Percentiles rank a stretch among this genome's conserved stretches.
phyloP scores from a whole-genome alignment of 2,329 filamentous ascomycete species.

The Talaromyces sp. region DNA sequence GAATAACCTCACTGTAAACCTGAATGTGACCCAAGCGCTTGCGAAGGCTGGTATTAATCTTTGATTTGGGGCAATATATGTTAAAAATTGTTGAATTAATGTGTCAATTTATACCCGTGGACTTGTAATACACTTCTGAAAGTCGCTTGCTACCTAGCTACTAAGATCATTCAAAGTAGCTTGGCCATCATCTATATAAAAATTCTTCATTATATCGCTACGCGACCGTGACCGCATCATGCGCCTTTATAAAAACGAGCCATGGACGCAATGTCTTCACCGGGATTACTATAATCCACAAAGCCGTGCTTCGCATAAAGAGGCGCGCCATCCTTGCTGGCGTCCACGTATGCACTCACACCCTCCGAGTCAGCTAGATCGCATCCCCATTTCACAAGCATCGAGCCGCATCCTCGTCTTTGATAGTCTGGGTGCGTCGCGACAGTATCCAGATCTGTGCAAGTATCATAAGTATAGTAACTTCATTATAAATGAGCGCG shows the following conservation, averaged over 20 bases:
- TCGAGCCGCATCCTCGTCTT: slow-evolving; percentile 40
- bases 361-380: slow-evolving; percentile 38
- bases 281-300: slow-evolving; percentile 29
- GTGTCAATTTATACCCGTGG: no score
- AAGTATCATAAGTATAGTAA: not conserved
- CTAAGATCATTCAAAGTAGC: no score
- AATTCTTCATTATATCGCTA: no score
- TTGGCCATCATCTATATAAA: no score
- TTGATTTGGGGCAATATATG: not conserved
- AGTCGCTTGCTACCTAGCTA: no score
- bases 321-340: slow-evolving; percentile 36
- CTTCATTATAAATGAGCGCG: no score
- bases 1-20: slow-evolving; percentile 48
- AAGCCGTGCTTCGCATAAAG: slow-evolving; percentile 46
- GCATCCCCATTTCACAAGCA: slow-evolving; percentile 41
- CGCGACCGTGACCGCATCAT: no score
- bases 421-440: slow-evolving; percentile 46
- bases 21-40: slow-evolving; percentile 48
- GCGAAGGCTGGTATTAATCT: slow-evolving; percentile 17
- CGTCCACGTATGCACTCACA: slow-evolving; percentile 41
- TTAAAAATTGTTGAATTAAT: not conserved
- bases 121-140: no score
- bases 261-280: slow-evolving; percentile 13
- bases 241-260: not conserved
- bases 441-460: slow-evolving; percentile 39